phyloP scores from a whole-genome alignment of 495 filamentous ascomycete genomes.

The Arthonia radiata region DNA sequence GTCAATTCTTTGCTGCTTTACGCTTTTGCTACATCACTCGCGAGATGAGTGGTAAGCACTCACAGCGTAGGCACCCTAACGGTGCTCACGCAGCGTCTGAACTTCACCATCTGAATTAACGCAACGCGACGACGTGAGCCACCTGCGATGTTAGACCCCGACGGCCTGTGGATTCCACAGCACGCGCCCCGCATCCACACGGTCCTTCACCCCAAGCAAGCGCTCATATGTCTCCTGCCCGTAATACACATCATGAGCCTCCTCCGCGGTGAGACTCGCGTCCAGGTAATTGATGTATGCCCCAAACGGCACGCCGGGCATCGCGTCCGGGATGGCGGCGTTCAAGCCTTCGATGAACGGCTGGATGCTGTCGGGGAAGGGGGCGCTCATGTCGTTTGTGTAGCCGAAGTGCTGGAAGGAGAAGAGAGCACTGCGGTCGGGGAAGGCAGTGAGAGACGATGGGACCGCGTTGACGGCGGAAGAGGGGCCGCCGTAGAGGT shows the following conservation, averaged over 20 bases:
- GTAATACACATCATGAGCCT: slow-evolving; percentile 31
- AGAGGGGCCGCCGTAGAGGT: slow-evolving; percentile 27
- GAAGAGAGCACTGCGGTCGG: slow-evolving; percentile 30
- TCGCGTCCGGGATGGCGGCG: slow-evolving; percentile 9
- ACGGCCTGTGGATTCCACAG: slow-evolving; percentile 45
- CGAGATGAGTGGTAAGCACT: no score
- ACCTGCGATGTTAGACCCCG: no score
- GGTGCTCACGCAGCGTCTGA: no score
- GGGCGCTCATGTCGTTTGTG: slow-evolving; percentile 11
- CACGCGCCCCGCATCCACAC: slow-evolving; percentile 26
- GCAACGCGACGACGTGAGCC: no score
- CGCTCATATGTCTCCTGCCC: slow-evolving; percentile 19
- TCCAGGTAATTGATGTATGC: slow-evolving; percentile 55
- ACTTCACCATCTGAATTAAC: no score
- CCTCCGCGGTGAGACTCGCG: slow-evolving; percentile 20
- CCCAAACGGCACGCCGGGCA: slow-evolving; percentile 10
- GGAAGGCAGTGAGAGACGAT: slow-evolving; percentile 27
- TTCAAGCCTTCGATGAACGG: slow-evolving; percentile 25
- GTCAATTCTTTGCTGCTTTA: no score
- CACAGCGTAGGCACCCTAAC: no score
- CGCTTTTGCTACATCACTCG: no score
- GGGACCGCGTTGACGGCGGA: slow-evolving; percentile 20
- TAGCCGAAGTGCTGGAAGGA: slow-evolving; percentile 33
- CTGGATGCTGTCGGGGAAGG: slow-evolving; percentile 10
- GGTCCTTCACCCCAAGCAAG: slow-evolving; percentile 25